Evolutionary conservation across 1,284 basidiomycete genomes (phyloP).

Genomic region (Cryptococcus maquisensis): DNA sequence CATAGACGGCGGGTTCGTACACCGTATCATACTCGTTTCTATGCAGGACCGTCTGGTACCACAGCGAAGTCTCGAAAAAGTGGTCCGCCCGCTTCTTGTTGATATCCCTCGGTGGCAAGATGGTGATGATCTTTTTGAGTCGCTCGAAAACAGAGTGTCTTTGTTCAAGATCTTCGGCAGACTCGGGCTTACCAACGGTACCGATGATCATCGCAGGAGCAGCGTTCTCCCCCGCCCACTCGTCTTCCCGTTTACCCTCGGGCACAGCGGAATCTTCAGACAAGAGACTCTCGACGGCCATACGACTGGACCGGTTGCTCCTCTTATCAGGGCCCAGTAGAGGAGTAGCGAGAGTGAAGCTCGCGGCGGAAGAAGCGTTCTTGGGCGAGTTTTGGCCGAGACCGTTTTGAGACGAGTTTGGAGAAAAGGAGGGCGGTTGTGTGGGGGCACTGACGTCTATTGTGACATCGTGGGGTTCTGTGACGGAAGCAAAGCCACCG

Average conservation of each 20-base stretch:
- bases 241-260: slow-evolving; percentile 34
- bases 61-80: slow-evolving; percentile 32
- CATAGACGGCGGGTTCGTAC: slow-evolving; percentile 41
- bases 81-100: slow-evolving; percentile 17
- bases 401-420: neutral
- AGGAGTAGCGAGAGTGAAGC: slow-evolving; percentile 17
- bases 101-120: slow-evolving; percentile 34
- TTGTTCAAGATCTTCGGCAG: slow-evolving; percentile 16
- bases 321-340: slow-evolving; percentile 13
- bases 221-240: slow-evolving; percentile 42
- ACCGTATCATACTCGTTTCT: slow-evolving; percentile 35
- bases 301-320: slow-evolving; percentile 17
- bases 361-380: slow-evolving; percentile 15
- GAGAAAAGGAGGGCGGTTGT: neutral
- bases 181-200: slow-evolving; percentile 7
- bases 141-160: slow-evolving; percentile 26
- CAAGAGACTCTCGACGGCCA: slow-evolving; percentile 34
- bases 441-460: neutral
- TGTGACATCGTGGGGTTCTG: neutral
- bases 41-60: slow-evolving; percentile 37
- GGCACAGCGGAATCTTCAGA: slow-evolving; percentile 28
- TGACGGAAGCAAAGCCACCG: slow-evolving; percentile 28
- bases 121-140: slow-evolving; percentile 26
- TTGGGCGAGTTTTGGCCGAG: slow-evolving; percentile 10
- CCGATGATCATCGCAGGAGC: slow-evolving; percentile 39